Evolutionary conservation across 2,329 filamentous ascomycete genomes (phyloP).

Genomic region (Plenodomus tracheiphilus): DNA sequence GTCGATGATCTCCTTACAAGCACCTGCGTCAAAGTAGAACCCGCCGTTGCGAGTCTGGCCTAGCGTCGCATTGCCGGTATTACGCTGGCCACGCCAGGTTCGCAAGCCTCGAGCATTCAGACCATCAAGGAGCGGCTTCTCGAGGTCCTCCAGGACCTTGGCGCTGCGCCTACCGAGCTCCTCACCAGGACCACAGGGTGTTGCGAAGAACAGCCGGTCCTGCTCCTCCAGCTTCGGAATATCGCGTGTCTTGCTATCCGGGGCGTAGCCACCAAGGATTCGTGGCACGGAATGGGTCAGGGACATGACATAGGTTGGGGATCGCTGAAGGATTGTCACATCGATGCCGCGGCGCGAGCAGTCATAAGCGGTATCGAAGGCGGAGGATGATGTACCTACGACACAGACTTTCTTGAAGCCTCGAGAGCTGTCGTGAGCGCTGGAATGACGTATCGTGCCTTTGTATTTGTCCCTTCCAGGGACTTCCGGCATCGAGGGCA

Average conservation of each 20-base stretch:
- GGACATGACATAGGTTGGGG: slow-evolving; percentile 63
- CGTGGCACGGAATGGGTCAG: slow-evolving; percentile 19
- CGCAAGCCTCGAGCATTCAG: slow-evolving; percentile 8
- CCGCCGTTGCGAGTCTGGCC: slow-evolving; percentile 52
- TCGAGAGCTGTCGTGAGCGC: slow-evolving; percentile 50
- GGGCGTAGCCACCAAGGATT: slow-evolving; percentile 6
- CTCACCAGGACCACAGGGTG: slow-evolving; percentile 6
- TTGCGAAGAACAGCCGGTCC: slow-evolving; percentile 9
- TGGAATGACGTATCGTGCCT: slow-evolving; percentile 60
- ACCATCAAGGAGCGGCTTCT: slow-evolving; percentile 7
- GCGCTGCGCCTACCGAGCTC: slow-evolving; percentile 7
- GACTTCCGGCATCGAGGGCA: slow-evolving; percentile 40
- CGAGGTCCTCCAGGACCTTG: slow-evolving; percentile 7
- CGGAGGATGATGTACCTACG: slow-evolving; percentile 69
- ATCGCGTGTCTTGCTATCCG: slow-evolving; percentile 3
- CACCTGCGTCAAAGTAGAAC: slow-evolving; percentile 71
- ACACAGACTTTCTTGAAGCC: slow-evolving; percentile 62
- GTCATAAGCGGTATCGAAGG: slow-evolving; percentile 69
- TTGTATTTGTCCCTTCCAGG: slow-evolving; percentile 57
- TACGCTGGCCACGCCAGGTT: slow-evolving; percentile 12
- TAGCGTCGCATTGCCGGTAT: slow-evolving; percentile 8
- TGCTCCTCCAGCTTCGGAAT: slow-evolving; percentile 5
- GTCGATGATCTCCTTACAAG: slow-evolving; percentile 62
- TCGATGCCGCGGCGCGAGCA: slow-evolving; percentile 67
- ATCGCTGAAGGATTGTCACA: slow-evolving; percentile 70